Evolutionary conservation across 306 rosid genomes (phyloP).

Genomic region (Prunus padus): DNA sequence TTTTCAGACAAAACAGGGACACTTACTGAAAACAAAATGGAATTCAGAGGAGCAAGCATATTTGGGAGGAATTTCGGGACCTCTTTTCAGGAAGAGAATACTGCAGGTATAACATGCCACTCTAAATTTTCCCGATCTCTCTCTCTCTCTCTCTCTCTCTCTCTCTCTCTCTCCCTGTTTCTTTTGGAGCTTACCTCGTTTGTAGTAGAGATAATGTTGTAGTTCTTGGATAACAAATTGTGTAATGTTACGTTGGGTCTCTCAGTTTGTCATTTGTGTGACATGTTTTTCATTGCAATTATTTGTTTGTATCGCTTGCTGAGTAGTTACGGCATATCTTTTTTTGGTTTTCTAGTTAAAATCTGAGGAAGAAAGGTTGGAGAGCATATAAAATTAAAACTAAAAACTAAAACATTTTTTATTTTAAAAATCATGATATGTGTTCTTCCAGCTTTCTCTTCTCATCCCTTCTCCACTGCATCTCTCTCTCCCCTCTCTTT

Average conservation of each 20-base stretch:
- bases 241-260: not conserved
- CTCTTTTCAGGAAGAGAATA: slow-evolving; percentile 34
- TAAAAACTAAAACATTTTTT: not conserved
- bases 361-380: not conserved
- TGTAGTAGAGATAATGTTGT: not conserved
- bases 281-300: not conserved
- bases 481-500: not conserved
- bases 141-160: not conserved
- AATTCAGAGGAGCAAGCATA: slow-evolving; percentile 83
- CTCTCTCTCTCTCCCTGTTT: not conserved
- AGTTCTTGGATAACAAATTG: not conserved
- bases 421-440: not conserved
- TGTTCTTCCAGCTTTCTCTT: not conserved
- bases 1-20: slow-evolving; percentile 99
- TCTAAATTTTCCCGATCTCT: not conserved
- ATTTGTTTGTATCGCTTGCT: not conserved
- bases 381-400: not conserved
- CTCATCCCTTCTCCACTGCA: not conserved
- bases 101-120: slow-evolving; percentile 42
- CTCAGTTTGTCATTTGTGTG: not conserved
- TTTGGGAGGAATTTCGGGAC: slow-evolving; percentile 63
- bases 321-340: not conserved
- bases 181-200: not conserved
- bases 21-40: slow-evolving; percentile 97
- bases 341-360: not conserved